These are phyloP conservation scores for Mycena rosella DNA, from an alignment of 768 basidiomycete genomes.

Conservation along the genomic window DNA sequence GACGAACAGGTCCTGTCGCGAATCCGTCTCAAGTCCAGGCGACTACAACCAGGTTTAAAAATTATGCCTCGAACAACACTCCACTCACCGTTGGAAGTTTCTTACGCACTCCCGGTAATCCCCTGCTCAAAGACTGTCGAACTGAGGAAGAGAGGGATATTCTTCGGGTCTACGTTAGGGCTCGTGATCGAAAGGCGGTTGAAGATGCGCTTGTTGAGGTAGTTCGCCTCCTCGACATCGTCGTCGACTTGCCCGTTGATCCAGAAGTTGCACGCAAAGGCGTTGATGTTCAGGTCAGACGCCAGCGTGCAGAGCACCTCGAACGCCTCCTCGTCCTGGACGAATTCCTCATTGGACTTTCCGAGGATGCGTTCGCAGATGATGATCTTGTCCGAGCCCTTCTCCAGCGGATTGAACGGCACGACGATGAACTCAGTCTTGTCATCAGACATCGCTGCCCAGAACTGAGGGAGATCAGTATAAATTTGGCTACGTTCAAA, in stretches of 20 bases:
- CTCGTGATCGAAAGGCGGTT: slow-evolving; percentile 52
- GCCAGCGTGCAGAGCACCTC: slow-evolving; percentile 44
- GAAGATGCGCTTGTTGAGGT: slow-evolving; percentile 54
- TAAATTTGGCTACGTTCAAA: too few species aligned
- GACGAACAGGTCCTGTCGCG: slow-evolving; percentile 47
- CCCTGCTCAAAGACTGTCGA: too few species aligned
- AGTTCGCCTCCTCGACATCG: slow-evolving; percentile 57
- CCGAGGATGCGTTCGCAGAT: slow-evolving; percentile 49
- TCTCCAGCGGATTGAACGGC: slow-evolving; percentile 48
- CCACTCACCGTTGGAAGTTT: too few species aligned
- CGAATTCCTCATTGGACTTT: slow-evolving; percentile 44
- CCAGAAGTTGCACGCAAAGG: slow-evolving; percentile 59
- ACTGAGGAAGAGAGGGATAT: slow-evolving; percentile 44
- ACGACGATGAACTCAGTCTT: slow-evolving; percentile 50
- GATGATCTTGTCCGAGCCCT: slow-evolving; percentile 37
- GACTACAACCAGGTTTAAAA: slow-evolving; percentile 49
- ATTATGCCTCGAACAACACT: too few species aligned
- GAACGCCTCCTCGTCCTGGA: slow-evolving; percentile 41
- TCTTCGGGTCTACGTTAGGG: slow-evolving; percentile 34
- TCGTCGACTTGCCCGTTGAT: slow-evolving; percentile 48
- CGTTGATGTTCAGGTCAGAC: slow-evolving; percentile 59
- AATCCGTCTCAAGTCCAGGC: slow-evolving; percentile 46
- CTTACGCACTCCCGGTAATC: too few species aligned
- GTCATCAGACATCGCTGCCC: slow-evolving; percentile 54
- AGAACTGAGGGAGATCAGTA: slow-evolving; percentile 15